Evolutionary conservation across 208 protist species (phyloP).

Genomic region (Novymonas esmeraldas): DNA sequence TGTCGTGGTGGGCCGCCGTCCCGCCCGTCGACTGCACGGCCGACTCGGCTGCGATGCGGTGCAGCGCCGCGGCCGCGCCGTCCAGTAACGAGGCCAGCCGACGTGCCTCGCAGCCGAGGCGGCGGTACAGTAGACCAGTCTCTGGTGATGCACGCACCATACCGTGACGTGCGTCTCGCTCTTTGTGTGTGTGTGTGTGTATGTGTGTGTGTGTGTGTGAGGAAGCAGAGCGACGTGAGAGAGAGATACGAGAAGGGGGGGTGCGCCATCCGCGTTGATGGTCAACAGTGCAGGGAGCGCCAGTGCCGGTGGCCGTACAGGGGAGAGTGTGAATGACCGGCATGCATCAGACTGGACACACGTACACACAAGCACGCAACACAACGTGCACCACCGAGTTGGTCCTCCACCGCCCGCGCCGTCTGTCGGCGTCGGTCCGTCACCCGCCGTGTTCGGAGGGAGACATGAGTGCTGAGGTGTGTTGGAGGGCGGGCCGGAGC

Average conservation of each 20-base stretch:
- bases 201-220: background rate
- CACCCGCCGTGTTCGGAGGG: too few species aligned
- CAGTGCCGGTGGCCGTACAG: too few species aligned
- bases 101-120: slow-evolving; percentile 13
- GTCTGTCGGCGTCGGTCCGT: too few species aligned
- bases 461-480: too few species aligned
- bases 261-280: too few species aligned
- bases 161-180: background rate
- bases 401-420: too few species aligned
- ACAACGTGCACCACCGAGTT: background rate
- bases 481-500: too few species aligned
- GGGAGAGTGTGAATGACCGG: background rate
- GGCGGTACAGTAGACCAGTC: slow-evolving; percentile 13
- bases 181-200: background rate
- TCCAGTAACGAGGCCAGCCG: slow-evolving; percentile 3
- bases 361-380: background rate
- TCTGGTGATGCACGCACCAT: background rate
- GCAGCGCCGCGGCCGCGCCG: slow-evolving; percentile 6
- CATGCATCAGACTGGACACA: background rate
- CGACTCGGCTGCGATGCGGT: slow-evolving; percentile 1
- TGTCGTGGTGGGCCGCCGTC: background rate
- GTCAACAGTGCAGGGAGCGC: too few species aligned
- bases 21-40: background rate
- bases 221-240: background rate
- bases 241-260: too few species aligned